These are phyloP conservation scores for Leccinum variicolor DNA, from an alignment of 768 basidiomycete genomes.

Conservation along the genomic window DNA sequence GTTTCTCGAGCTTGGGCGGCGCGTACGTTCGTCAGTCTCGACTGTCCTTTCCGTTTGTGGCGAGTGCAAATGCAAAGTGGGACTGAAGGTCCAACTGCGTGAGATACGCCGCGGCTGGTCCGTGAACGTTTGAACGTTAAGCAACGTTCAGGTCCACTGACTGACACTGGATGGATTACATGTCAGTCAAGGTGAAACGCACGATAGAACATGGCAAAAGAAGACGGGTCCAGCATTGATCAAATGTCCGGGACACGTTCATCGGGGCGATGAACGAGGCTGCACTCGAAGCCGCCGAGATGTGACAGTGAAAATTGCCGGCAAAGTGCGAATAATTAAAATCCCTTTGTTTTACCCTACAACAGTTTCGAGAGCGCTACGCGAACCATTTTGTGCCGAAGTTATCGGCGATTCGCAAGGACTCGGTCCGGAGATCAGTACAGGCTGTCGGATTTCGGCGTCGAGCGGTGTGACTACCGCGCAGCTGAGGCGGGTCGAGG, in stretches of 20 bases:
- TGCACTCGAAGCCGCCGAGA: conserved; percentile 65
- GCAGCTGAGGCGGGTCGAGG: conserved; percentile 18
- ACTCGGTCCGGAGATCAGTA: conserved; percentile 11
- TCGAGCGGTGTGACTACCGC: conserved; percentile 37
- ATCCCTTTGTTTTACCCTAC: too few species aligned
- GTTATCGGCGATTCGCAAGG: conserved; percentile 42
- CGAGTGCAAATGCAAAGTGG: conserved; percentile 13
- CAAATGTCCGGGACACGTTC: conserved; percentile 94
- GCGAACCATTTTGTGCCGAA: conserved; percentile 61
- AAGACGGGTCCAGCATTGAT: conserved; percentile 49
- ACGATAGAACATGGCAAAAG: too few species aligned
- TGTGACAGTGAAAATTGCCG: too few species aligned
- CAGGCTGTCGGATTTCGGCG: conserved; percentile 45
- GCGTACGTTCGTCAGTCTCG: conserved; percentile 26
- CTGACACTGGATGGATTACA: conserved; percentile 16
- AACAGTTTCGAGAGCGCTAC: conserved; percentile 74
- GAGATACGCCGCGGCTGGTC: conserved; percentile 18
- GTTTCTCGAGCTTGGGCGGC: conserved; percentile 28
- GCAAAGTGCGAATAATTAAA: too few species aligned
- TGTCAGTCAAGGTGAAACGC: too few species aligned
- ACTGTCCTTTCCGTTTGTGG: not conserved
- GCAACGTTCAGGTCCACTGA: not conserved
- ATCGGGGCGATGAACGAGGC: too few species aligned
- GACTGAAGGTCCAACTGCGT: conserved; percentile 23
- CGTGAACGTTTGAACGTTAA: not conserved